Conservation (phyloP, 1,284 basidiomycete genomes). For the Inonotus obliquus region DNA sequence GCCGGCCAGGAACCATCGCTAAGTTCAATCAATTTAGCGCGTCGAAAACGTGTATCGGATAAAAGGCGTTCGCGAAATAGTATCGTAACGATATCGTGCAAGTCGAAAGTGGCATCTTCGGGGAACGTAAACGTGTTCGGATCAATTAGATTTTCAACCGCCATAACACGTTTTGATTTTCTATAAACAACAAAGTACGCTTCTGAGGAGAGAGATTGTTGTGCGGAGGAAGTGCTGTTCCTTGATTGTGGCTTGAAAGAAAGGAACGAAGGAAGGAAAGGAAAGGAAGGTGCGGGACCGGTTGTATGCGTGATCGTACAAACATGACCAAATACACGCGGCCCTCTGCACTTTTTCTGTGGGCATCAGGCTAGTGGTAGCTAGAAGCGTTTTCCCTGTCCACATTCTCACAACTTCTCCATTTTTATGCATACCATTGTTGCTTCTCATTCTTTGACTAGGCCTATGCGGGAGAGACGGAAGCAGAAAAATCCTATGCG, state of each 20-base stretch:
- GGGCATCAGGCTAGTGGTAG: too few species aligned
- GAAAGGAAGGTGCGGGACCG: too few species aligned
- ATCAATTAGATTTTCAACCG: neutral
- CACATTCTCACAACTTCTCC: too few species aligned
- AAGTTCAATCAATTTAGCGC: conserved; percentile 7
- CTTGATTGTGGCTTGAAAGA: neutral
- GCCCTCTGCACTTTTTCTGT: too few species aligned
- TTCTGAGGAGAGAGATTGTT: neutral
- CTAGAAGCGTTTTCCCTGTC: too few species aligned
- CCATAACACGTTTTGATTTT: neutral
- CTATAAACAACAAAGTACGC: neutral
- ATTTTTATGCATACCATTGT: too few species aligned
- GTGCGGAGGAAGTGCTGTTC: neutral
- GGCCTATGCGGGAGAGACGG: too few species aligned
- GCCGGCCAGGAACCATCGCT: neutral
- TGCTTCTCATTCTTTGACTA: too few species aligned
- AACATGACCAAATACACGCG: too few species aligned
- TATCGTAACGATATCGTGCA: conserved; percentile 14
- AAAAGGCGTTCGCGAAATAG: conserved; percentile 13
- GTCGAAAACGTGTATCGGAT: conserved; percentile 10
- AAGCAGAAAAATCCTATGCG: too few species aligned
- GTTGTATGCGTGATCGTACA: too few species aligned
- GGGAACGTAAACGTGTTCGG: conserved; percentile 1
- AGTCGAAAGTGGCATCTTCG: conserved; percentile 13
- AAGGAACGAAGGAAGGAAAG: too few species aligned